Percentiles rank a stretch among this genome's conserved stretches.
These are phyloP conservation scores for Graphilbum ipis-grandicollis DNA, from an alignment of 2,329 filamentous ascomycete species.

Conservation along the genomic window DNA sequence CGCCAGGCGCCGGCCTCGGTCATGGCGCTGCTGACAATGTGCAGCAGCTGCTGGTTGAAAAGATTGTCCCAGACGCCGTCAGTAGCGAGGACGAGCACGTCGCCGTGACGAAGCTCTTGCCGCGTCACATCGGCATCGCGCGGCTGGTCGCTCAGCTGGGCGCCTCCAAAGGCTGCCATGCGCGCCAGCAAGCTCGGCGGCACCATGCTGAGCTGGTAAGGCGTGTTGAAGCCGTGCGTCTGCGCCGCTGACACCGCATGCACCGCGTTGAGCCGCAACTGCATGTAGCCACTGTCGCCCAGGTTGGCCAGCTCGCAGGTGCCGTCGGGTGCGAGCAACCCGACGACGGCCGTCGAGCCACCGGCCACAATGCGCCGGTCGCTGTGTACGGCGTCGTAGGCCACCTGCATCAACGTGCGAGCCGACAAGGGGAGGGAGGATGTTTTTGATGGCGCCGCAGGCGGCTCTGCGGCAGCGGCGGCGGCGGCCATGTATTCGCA, in stretches of 20 bases:
- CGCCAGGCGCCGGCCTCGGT: conserved; percentile 57
- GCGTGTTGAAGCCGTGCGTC: conserved; percentile 95
- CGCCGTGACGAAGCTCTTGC: conserved; percentile 68
- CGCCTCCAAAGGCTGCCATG: conserved; percentile 67
- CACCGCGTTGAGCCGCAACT: conserved; percentile 71
- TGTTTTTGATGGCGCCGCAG: too few species aligned
- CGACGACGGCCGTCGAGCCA: conserved; percentile 86
- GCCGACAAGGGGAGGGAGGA: conserved; percentile 22
- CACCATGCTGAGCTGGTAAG: conserved; percentile 82
- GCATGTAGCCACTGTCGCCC: conserved; percentile 85
- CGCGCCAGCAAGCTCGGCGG: conserved; percentile 65
- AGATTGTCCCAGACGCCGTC: conserved; percentile 96
- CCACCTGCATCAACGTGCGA: conserved; percentile 57
- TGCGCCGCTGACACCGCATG: conserved; percentile 71
- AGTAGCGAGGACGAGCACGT: conserved; percentile 84
- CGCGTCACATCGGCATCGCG: conserved; percentile 66
- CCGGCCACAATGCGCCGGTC: conserved; percentile 63
- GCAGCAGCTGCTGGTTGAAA: conserved; percentile 74
- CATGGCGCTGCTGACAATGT: conserved; percentile 66
- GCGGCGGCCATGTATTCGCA: conserved; percentile 83
- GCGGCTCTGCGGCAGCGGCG: conserved; percentile 29
- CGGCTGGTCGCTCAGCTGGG: conserved; percentile 67
- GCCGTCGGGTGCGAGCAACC: conserved; percentile 55
- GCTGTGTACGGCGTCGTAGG: conserved; percentile 64
- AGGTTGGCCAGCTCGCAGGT: conserved; percentile 78